These are phyloP conservation scores for Umbelopsis sp. DNA, from an alignment of 192 early-diverging fungal genomes.

Conservation along the genomic window DNA sequence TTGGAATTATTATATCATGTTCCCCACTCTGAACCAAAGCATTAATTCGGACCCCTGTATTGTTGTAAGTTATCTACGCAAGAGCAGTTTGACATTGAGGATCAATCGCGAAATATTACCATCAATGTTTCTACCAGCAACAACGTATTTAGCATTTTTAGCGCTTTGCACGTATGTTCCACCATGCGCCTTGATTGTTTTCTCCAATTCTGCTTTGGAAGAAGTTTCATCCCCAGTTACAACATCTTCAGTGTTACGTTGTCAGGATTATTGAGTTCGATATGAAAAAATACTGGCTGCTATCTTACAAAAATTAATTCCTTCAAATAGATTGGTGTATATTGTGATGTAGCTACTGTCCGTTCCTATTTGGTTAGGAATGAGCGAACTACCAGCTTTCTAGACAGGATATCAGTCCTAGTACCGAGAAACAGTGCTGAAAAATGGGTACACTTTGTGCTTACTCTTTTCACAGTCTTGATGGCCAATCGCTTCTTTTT, in stretches of 20 bases:
- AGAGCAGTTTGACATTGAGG: not conserved
- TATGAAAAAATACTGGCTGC: not conserved
- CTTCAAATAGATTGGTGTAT: conserved; percentile 61
- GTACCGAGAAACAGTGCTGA: not conserved
- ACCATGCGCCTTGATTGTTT: conserved; percentile 60
- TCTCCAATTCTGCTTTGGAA: conserved; percentile 62
- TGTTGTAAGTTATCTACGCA: conserved; percentile 25
- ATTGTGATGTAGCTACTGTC: conserved; percentile 47
- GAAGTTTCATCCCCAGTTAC: conserved; percentile 43
- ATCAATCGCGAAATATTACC: not conserved
- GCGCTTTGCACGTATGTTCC: conserved; percentile 66
- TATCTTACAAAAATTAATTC: conserved; percentile 59
- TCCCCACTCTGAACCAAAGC: conserved; percentile 53
- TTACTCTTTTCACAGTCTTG: not conserved
- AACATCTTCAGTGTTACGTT: conserved; percentile 26
- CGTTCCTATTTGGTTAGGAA: conserved; percentile 22
- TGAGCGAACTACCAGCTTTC: not conserved
- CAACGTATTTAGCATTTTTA: conserved; percentile 40
- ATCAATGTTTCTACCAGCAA: conserved; percentile 52
- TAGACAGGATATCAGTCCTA: not conserved
- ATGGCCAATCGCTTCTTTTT: not conserved
- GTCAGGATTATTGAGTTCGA: not conserved
- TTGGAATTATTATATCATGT: conserved; percentile 64
- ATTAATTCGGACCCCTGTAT: conserved; percentile 53
- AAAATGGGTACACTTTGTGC: too few relatives aligned